Evolutionary conservation across 2,329 filamentous ascomycete genomes (phyloP), one percentile per base, ranked within the genome.

Genomic region (Penicillium sp.): DNA sequence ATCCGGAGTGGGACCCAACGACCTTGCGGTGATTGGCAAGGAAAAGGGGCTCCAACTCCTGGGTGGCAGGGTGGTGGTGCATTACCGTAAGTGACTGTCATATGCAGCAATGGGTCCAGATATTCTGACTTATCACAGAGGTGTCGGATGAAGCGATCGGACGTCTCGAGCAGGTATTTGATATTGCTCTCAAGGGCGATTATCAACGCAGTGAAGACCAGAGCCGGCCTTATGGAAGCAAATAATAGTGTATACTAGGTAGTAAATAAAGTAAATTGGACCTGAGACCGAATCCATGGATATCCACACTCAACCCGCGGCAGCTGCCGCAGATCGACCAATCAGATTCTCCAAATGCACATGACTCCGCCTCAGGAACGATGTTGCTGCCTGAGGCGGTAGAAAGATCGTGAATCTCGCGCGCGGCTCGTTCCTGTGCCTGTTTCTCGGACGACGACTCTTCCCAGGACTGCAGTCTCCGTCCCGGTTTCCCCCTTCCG

Each of bases 101-200:
- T 16, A 14, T 25, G 6, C 25, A 27, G 17, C 15, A 32, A 35
- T 40, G 27, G 34, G 30, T 32, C n/a, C 10, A 30, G 32, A 8
- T 29, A 31, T 39, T 41, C 55, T 63, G 43, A 64, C 47, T 32
- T 42, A 27, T 47, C 27, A 41, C 49, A 67, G 64, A 89, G 69
- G 80, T 85, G 47, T 79, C 77, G 11, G 76, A 80, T 1, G 76
- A 79, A 50, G 77, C 82, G 2, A 66, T 88, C 30, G 57, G 65
- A 15, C 68, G 69, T 38, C 59, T 85, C 20, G 73, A 75, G 42
- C 63, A 67, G 33, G 68, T 81, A 4, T 82, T 85, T 53, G 61
- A 65, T 30, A 51, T 45, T 12, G 62, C 59, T 2, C 31, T 65
- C 32, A 59, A 54, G 29, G 61, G 62, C 1, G 42, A 57, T 5